phyloP scores from a whole-genome alignment of 2,329 filamentous ascomycete species.

The Chaetomium strumarium region DNA sequence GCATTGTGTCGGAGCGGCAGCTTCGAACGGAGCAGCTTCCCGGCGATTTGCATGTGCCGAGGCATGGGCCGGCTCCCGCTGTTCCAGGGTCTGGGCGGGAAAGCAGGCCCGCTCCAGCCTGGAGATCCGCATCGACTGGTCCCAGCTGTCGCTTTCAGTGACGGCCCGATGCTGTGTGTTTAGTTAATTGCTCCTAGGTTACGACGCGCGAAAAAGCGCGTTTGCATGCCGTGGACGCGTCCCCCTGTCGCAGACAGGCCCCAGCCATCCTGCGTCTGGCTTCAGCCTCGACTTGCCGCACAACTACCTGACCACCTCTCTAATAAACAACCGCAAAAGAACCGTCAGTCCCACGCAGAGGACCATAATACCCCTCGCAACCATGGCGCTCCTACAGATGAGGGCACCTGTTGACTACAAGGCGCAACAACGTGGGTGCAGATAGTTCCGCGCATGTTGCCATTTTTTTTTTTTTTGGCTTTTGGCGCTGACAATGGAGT shows the following conservation, averaged over 20 bases:
- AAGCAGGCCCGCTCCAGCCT: conserved; percentile 1
- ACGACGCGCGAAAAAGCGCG: conserved; percentile 25
- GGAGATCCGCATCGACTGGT: conserved; percentile 2
- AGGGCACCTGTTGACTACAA: conserved; percentile 79
- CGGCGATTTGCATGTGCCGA: conserved; percentile 30
- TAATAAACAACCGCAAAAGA: conserved; percentile 1
- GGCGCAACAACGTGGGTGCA: conserved; percentile 67
- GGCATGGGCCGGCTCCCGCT: conserved; percentile 18
- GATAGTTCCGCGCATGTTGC: neutral
- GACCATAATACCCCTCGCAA: conserved; percentile 21
- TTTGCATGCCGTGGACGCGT: conserved; percentile 19
- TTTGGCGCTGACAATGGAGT: conserved; percentile 9
- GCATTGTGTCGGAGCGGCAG: conserved; percentile 4
- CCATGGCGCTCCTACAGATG: conserved; percentile 81
- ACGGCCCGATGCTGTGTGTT: conserved; percentile 4
- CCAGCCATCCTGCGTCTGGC: conserved; percentile 17
- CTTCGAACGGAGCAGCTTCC: conserved; percentile 11
- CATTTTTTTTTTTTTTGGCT: neutral
- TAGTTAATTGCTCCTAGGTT: conserved; percentile 16
- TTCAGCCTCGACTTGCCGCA: conserved; percentile 15
- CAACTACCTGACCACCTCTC: conserved; percentile 15
- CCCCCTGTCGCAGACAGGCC: conserved; percentile 22
- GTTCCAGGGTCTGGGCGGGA: neutral
- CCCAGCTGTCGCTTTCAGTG: conserved; percentile 2
- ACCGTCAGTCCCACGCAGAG: neutral